These are phyloP conservation scores for Boletus subparvulus DNA, from an alignment of 768 basidiomycete species.

Conservation along the genomic window DNA sequence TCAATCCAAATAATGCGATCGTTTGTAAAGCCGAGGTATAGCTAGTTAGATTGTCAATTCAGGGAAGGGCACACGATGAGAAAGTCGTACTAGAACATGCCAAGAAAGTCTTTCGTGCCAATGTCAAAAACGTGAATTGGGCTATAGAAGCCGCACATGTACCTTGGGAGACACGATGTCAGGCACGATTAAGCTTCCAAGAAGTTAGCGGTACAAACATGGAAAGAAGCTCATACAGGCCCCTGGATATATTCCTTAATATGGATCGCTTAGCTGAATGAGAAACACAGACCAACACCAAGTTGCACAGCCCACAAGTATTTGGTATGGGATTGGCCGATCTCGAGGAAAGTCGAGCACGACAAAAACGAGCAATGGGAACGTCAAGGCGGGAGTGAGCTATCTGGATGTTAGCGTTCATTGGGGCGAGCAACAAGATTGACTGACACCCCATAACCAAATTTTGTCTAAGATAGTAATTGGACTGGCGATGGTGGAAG, in stretches of 20 bases:
- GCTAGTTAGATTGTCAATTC: slow-evolving; percentile 13
- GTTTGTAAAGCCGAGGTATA: slow-evolving; percentile 45
- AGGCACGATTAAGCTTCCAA: slow-evolving; percentile 8
- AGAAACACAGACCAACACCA: slow-evolving; percentile 57
- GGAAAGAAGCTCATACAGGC: slow-evolving; percentile 56
- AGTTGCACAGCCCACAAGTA: slow-evolving; percentile 52
- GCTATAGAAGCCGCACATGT: slow-evolving; percentile 44
- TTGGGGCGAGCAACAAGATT: slow-evolving; percentile 13
- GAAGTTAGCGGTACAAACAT: slow-evolving; percentile 31
- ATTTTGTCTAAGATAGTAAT: slow-evolving; percentile 52
- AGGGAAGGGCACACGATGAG: background rate
- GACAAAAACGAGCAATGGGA: slow-evolving; percentile 65
- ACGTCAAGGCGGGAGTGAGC: slow-evolving; percentile 58
- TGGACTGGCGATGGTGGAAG: slow-evolving; percentile 48
- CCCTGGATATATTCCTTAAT: slow-evolving; percentile 38
- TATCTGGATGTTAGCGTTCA: slow-evolving; percentile 16
- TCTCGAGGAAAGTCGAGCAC: slow-evolving; percentile 73
- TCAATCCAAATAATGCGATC: slow-evolving; percentile 69
- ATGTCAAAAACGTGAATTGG: slow-evolving; percentile 38
- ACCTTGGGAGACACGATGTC: slow-evolving; percentile 27
- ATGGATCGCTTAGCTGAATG: background rate
- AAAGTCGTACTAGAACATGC: slow-evolving; percentile 35
- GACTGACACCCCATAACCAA: slow-evolving; percentile 55
- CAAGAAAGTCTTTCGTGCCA: slow-evolving; percentile 41
- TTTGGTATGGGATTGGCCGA: slow-evolving; percentile 57